Conservation (phyloP, 177 flowering plant genomes). For the Vitis hybrid region DNA sequence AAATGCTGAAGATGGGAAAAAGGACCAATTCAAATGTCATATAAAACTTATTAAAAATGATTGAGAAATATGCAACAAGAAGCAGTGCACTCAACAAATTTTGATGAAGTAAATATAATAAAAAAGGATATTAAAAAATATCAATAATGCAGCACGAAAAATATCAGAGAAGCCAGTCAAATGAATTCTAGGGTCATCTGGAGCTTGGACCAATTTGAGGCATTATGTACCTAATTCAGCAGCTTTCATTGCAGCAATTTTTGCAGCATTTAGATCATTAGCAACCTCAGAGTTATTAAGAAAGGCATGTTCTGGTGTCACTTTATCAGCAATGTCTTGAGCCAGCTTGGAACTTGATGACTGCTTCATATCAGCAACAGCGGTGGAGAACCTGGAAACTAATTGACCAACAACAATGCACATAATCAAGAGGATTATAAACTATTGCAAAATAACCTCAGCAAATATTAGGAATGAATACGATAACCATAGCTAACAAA, state of each 20-base stretch:
- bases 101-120: no score
- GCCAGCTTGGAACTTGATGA: constrained; percentile 34
- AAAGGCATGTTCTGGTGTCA: constrained; percentile 25
- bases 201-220: neutral
- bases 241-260: constrained; percentile 94
- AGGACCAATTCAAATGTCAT: no score
- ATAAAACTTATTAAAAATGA: no score
- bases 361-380: constrained; percentile 32
- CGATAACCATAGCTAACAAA: neutral
- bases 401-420: neutral
- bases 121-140: no score
- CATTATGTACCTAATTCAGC: constrained; percentile 76
- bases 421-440: neutral
- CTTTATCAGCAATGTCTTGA: constrained; percentile 30
- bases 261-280: constrained; percentile 77
- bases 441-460: neutral
- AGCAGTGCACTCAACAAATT: no score
- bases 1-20: no score
- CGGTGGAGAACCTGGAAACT: constrained; percentile 10
- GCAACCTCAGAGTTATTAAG: constrained; percentile 38
- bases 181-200: no score
- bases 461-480: neutral
- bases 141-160: no score
- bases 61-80: no score
- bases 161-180: no score